These are phyloP conservation scores for Botryosphaeria dothidea DNA, from an alignment of 2,329 filamentous ascomycete species.

Conservation along the genomic window DNA sequence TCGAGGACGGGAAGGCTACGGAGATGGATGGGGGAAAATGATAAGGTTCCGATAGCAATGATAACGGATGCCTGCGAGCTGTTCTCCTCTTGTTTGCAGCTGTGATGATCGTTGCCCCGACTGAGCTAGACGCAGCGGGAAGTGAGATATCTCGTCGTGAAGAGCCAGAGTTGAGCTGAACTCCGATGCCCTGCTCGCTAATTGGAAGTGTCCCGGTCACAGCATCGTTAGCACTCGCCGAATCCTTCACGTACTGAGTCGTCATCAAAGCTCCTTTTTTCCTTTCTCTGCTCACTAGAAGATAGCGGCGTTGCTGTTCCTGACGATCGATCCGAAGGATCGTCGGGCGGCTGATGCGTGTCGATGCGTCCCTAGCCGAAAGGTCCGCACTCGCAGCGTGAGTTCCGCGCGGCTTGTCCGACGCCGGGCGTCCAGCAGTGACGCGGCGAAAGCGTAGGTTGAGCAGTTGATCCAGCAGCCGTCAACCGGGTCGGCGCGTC, in stretches of 20 bases:
- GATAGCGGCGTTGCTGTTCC: background rate
- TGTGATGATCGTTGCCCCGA: background rate
- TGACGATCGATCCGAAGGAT: conserved; percentile 7
- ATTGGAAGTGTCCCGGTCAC: background rate
- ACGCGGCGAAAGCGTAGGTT: too few relatives aligned
- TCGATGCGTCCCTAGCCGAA: background rate
- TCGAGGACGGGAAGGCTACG: background rate
- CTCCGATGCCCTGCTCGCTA: background rate
- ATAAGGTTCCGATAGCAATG: conserved; percentile 3
- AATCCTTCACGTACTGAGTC: background rate
- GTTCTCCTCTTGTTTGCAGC: background rate
- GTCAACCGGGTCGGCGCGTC: background rate
- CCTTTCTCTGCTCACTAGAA: background rate
- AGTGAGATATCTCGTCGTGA: background rate
- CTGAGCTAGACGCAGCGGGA: background rate
- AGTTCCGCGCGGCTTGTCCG: background rate
- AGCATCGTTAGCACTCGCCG: background rate
- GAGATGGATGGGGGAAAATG: background rate
- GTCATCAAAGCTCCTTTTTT: background rate
- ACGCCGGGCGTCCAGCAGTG: background rate
- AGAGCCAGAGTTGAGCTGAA: background rate
- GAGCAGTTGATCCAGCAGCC: background rate
- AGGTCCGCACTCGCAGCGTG: background rate
- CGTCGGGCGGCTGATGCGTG: background rate
- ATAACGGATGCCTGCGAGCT: background rate